Base-by-base conservation (phyloP, 345 rosid genomes). In the Moringa oleifera region DNA sequence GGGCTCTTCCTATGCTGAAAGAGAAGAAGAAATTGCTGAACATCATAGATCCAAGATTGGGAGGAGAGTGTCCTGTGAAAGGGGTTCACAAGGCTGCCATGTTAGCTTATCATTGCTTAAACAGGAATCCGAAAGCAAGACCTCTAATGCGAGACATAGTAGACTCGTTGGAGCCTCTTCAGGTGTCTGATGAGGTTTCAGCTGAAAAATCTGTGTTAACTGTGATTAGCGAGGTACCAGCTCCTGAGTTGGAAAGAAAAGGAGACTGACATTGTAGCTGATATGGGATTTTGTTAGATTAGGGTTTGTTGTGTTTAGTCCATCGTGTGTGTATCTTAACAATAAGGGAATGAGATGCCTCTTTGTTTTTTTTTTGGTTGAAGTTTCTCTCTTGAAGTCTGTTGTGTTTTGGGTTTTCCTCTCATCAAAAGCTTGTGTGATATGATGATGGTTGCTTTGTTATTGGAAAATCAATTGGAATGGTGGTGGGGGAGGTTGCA, bases 61-160 rank as follows among this genome's bases (percentile, higher is more conserved):
- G 75, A 47, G 92, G 86, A 51, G 83, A 88, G 25, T 90, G 83
- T 66, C 97, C 99, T 2, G 25, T 78, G 18, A 93, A 78, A 76
- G 93, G 94, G 21, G 72, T 83, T 49, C 87, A 90, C 45, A 90
- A 85, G 80, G 97, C 99, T 21, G 95, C 99, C 15, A 90, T 88
- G 97, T 81, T 94, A n/a, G 91, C 95, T 18, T 90, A 83, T 71
- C 99, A 94, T 69, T 94, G 99, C 95, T 53, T 94, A 73, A 88
- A 88, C 78, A 64, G 87, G 36, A 88, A 94, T 58, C 97, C 97
- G 0, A 94, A 90, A 78, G 99, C 97, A 13, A 72, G 99, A 73
- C 99, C 99, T 66, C 75, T 94, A n/a, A 94, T 94, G 99, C 81
- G 97, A 50, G 97, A 94, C 64, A 85, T 94, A 36, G 97, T 94